Evolutionary conservation across 306 rosid genomes (phyloP).

Genomic region (Citrullus colocynthis): DNA sequence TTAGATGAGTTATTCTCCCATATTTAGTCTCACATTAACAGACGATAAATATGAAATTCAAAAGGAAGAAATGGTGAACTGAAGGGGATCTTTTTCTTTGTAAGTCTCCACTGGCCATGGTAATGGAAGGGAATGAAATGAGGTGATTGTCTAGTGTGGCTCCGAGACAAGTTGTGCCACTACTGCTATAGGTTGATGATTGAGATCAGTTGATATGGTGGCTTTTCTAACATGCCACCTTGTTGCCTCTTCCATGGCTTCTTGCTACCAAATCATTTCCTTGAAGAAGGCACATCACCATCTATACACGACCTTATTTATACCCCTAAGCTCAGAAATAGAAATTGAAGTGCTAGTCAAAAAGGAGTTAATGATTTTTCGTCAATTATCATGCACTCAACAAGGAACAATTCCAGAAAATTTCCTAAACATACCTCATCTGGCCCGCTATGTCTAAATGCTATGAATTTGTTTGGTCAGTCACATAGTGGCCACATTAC

Average conservation of each 20-base stretch:
- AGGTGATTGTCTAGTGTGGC: neutral
- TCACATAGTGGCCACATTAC: neutral
- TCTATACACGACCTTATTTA: neutral
- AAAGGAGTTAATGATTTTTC: neutral
- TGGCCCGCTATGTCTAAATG: neutral
- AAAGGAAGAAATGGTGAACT: neutral
- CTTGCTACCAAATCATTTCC: neutral
- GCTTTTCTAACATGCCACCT: neutral
- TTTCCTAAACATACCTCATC: neutral
- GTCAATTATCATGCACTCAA: neutral
- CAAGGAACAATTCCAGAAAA: neutral
- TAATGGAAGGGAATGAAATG: neutral
- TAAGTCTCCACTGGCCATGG: neutral
- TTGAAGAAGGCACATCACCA: neutral
- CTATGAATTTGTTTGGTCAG: neutral
- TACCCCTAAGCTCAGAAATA: neutral
- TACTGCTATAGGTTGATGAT: neutral
- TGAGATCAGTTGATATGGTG: neutral
- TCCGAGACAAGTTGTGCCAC: neutral
- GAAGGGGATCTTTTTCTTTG: neutral
- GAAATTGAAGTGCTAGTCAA: neutral
- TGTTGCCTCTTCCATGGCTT: neutral
- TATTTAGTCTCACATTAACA: neutral
- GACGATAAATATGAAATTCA: neutral
- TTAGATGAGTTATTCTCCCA: neutral